Base-by-base conservation (phyloP, 1,284 basidiomycete species). In the Sanguinoderma infundibulare region DNA sequence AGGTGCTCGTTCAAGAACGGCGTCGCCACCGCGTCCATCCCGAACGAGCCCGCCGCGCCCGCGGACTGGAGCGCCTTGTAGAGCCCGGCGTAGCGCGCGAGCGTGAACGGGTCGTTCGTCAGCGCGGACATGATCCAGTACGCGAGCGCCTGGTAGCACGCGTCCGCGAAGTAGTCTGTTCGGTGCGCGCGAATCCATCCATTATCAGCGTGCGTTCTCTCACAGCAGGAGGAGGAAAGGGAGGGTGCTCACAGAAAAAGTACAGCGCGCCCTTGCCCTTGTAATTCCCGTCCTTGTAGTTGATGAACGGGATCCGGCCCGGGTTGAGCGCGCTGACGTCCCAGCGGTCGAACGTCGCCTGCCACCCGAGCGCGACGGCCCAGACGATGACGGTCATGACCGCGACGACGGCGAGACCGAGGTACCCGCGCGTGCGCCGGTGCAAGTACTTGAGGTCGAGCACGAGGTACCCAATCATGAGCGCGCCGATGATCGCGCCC, bases 51-150 rank as follows among this genome's bases (percentile, higher is more conserved):
- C 38, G 74, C 80, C 6, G 72, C 60, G 26, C 80, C 81, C 44
- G 77, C 77, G 46, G 72, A 74, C 69, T 79, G 77, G 34, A 78
- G 55, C 35, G 77, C 77, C 70, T 79, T 81, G 73, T 80, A 76
- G n/a, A 76, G 63, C 5, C 75, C 75, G 0, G 79, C 75, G 65
- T 77, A 78, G 38, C 80, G 77, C 24, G 80, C 80, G 57, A 83
- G 75, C 53, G 71, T 76, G 66, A 77, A 78, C 1, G 79, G 76
- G 61, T 81, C 77, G 67, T 81, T 81, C 44, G 75, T 72, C 63
- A 82, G 73, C 34, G 78, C 76, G 42, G 77, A 77, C 77, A 80
- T 79, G 70, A 79, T 77, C 79, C 75, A 77, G 68, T 77, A 76
- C 57, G 69, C 75, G 63, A 79, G 72, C 40, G 77, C 77, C 67